These are phyloP conservation scores for Colletotrichum caudatum DNA, from an alignment of 2,329 filamentous ascomycete species.

Conservation along the genomic window DNA sequence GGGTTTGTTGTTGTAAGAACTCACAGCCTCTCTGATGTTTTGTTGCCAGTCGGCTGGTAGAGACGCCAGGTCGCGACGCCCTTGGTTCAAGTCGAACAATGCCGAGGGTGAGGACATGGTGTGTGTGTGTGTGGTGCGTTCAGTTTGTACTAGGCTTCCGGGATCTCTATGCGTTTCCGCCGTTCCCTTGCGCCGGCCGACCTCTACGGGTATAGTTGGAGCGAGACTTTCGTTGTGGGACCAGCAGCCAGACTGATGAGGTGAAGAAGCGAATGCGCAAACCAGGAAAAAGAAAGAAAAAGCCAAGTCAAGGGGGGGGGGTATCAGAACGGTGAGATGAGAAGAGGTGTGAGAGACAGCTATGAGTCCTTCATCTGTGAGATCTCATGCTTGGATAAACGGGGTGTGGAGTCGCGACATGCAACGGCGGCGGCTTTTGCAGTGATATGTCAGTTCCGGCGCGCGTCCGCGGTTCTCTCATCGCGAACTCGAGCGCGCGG, in stretches of 20 bases:
- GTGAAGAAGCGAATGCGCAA: background rate
- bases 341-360: background rate
- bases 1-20: background rate
- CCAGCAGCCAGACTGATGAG: background rate
- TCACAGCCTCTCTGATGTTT: slow-evolving; percentile 42
- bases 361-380: slow-evolving; percentile 5
- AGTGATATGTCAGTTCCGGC: slow-evolving; percentile 21
- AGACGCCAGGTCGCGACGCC: slow-evolving; percentile 40
- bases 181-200: background rate
- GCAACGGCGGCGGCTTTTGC: slow-evolving; percentile 5
- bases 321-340: slow-evolving; percentile 17
- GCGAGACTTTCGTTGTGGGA: slow-evolving; percentile 14
- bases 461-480: slow-evolving; percentile 30
- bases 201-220: slow-evolving; percentile 4
- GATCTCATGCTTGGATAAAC: slow-evolving; percentile 18
- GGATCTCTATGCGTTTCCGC: background rate
- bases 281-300: background rate
- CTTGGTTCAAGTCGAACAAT: slow-evolving; percentile 41
- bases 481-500: slow-evolving; percentile 25
- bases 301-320: slow-evolving; percentile 17
- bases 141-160: background rate
- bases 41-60: slow-evolving; percentile 42
- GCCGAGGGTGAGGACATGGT: slow-evolving; percentile 37
- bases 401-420: background rate
- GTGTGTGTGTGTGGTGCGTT: background rate